Evolutionary conservation across 2,329 filamentous ascomycete species (phyloP), one percentile per base, ranked within the genome.

Genomic region (Colletotrichum abscissum): DNA sequence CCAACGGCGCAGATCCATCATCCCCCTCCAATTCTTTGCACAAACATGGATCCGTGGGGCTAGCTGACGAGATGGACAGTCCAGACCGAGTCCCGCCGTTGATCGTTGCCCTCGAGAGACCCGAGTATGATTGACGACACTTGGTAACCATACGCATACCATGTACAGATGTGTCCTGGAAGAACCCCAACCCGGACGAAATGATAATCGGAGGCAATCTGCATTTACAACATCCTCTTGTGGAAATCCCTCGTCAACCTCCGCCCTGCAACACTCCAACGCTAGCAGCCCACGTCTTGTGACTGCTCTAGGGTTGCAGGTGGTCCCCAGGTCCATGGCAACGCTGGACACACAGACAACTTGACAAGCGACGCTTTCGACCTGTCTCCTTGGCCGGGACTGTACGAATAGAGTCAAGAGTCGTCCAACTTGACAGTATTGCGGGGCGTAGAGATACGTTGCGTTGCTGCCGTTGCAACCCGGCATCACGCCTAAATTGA

Each of bases 131-230:
- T 22, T 49, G 42, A 49, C 19, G 42, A 22, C 19, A 49, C 42
- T 49, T 22, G 19, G 42, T 49, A 5, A 11, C 8, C 19, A 22
- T 49, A 38, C 24, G 30, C 14, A 54, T 30, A 26, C 26, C 1
- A 26, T 26, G 26, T 26, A 30, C 60, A 35, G 14, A 33, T 22
- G 16, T 58, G 63, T 28, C 60, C 8, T 63, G 54, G 59, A 42
- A 70, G n/a, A 42, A 69, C 54, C 54, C 60, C 55, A 28, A 65
- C 55, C 8, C 11, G 24, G 68, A 62, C 63, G 63, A 56, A 62
- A 56, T 60, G 65, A 54, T 26, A 55, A 55, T 22, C 68, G 68
- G 68, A 71, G 56, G 68, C 68, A 71, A 67, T 63, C 42, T 72
- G 38, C 65, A 54, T 28, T 38, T 52, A 11, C 46, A 60, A 65